Conservation (phyloP, 768 basidiomycete species). For the Gautieria morchelliformis region DNA sequence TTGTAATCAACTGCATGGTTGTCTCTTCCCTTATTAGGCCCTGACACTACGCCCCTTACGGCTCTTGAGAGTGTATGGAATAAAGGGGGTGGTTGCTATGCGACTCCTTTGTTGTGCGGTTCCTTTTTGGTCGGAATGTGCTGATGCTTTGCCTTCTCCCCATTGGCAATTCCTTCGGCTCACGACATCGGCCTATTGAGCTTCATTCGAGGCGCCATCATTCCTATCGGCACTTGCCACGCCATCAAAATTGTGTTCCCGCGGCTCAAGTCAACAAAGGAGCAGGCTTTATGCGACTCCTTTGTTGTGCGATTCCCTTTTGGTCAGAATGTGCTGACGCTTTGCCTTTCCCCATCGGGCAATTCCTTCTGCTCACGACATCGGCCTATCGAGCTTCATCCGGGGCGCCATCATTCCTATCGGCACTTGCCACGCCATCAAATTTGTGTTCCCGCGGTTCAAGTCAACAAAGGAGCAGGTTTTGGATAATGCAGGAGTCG, state of each 20-base stretch:
- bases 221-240: not conserved
- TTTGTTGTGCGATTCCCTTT: no score
- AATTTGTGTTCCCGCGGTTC: not conserved
- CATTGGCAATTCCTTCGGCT: not conserved
- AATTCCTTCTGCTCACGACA: not conserved
- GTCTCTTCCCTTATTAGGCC: not conserved
- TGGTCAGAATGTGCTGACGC: not conserved
- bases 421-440: not conserved
- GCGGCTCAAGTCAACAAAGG: not conserved
- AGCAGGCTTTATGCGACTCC: not conserved
- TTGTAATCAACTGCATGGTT: not conserved
- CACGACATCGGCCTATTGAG: not conserved
- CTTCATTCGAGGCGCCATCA: not conserved
- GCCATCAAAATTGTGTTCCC: not conserved
- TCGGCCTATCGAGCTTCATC: not conserved
- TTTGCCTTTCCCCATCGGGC: not conserved
- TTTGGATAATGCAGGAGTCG: not conserved
- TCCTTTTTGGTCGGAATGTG: no score
- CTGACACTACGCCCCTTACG: no score
- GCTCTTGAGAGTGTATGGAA: not conserved
- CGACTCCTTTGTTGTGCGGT: no score
- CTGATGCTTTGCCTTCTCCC: not conserved
- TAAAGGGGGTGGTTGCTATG: no score
- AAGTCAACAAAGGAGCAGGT: not conserved
- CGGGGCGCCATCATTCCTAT: not conserved